Base-by-base conservation (phyloP, 208 protist species). In the Trypanosoma platydactyli region DNA sequence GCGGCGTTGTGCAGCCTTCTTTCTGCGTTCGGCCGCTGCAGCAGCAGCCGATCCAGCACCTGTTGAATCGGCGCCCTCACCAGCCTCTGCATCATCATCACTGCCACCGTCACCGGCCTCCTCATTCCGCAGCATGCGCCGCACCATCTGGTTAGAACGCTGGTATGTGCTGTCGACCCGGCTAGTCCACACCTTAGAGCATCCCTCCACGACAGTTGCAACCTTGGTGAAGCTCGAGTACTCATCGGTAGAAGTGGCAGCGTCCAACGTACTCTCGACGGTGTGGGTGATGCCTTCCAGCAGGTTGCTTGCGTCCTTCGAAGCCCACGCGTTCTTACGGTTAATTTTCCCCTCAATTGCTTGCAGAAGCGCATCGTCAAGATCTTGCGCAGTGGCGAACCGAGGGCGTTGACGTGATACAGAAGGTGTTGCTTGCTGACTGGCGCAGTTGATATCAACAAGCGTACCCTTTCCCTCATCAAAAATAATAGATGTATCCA, bases 111-210 rank as follows among this genome's bases (percentile, higher is more conserved):
- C 65, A 35, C n/a, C 67, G 12, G 45, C 38, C 11, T 81, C 75
- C 13, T 94, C 91, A 49, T 92, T 94, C 30, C 91, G 84, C 50
- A 96, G 76, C 29, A 96, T 71, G 24, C 87, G 88, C 53, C 86
- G 81, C 24, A 94, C 83, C 88, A 96, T 94, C 59, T 91, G 79
- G 61, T 91, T 94, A 49, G 79, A 90, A 64, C 81, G 88, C 57
- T 84, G 79, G 48, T 94, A 92, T 1, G 91, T 96, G 75, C 85
- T 94, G 73, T 96, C 91, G 13, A 96, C 91, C 11, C 91, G 88
- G 54, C 81, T 89, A n/a, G 88, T 94, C 87, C 88, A 96, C 45
- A 96, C 89, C 71, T 96, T 96, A 22, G 88, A 92, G 74, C 91
- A 93, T n/a, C 91, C 89, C 73, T 96, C 88, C 68, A 96, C 91